Evolutionary conservation across 805 yeast genomes (phyloP).

Genomic region (Pichia membranifaciens): DNA sequence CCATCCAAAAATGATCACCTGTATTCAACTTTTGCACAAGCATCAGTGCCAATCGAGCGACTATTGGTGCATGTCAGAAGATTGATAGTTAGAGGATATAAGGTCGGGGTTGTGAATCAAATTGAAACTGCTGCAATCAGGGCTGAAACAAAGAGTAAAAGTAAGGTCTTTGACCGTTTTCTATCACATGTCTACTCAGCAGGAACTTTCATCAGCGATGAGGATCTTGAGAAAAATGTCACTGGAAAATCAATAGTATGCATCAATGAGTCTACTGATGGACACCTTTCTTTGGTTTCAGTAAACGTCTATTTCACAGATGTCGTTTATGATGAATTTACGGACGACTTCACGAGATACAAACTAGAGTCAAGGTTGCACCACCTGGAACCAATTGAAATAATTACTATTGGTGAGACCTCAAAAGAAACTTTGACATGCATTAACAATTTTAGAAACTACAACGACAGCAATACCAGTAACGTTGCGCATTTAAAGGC

Average conservation of each 20-base stretch:
- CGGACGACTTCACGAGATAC: constrained; percentile 49
- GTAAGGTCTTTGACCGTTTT: constrained; percentile 58
- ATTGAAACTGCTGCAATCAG: constrained; percentile 74
- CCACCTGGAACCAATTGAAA: constrained; percentile 75
- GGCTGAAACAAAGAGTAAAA: constrained; percentile 41
- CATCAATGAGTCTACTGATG: constrained; percentile 29
- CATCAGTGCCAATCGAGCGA: constrained; percentile 77
- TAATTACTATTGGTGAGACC: constrained; percentile 42
- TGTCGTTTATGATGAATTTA: constrained; percentile 63
- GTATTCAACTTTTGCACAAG: constrained; percentile 65
- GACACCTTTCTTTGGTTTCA: constrained; percentile 46
- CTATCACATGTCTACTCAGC: constrained; percentile 70
- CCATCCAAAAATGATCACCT: constrained; percentile 34
- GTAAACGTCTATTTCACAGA: constrained; percentile 73
- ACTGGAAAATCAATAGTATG: constrained; percentile 43
- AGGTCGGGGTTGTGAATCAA: constrained; percentile 85
- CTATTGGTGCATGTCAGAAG: constrained; percentile 72
- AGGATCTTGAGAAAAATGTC: constrained; percentile 15
- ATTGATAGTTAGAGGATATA: constrained; percentile 62
- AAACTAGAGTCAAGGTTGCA: constrained; percentile 69
- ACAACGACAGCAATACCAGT: constrained; percentile 1
- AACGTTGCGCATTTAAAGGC: background rate
- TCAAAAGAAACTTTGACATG: constrained; percentile 31
- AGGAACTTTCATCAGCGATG: constrained; percentile 74
- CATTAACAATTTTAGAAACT: constrained; percentile 18